phyloP scores from a whole-genome alignment of 768 basidiomycete species.

The Lactarius vividus region DNA sequence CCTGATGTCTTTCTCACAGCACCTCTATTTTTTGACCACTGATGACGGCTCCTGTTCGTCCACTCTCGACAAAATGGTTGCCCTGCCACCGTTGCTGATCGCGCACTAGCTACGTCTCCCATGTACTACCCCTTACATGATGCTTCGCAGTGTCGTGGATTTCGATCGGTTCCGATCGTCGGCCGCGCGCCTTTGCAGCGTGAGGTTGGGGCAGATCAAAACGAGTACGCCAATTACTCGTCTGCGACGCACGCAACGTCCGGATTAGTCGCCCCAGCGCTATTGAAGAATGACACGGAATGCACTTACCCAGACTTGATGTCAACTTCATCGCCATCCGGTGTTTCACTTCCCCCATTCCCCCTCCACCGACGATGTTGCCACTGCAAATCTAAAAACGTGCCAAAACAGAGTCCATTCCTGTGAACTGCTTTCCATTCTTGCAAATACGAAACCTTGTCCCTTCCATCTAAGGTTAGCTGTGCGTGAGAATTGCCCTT shows the following conservation, averaged over 20 bases:
- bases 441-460: neutral
- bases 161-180: slow-evolving; percentile 23
- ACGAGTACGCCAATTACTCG: slow-evolving; percentile 18
- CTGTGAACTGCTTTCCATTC: neutral
- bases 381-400: slow-evolving; percentile 1
- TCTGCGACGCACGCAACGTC: slow-evolving; percentile 1
- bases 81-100: neutral
- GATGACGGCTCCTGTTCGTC: neutral
- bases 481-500: neutral
- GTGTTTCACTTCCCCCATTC: neutral
- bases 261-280: slow-evolving; percentile 11
- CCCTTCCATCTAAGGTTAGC: neutral
- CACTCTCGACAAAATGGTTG: neutral
- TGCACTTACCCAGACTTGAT: slow-evolving; percentile 11
- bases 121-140: neutral
- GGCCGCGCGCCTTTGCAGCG: slow-evolving; percentile 6
- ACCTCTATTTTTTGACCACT: neutral
- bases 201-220: slow-evolving; percentile 10
- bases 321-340: neutral
- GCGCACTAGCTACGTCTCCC: neutral
- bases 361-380: neutral
- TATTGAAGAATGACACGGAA: slow-evolving; percentile 16
- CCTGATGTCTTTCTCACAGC: neutral
- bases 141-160: neutral
- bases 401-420: neutral